Conservation (phyloP, 768 basidiomycete genomes). For the Tephrocybe sp. region DNA sequence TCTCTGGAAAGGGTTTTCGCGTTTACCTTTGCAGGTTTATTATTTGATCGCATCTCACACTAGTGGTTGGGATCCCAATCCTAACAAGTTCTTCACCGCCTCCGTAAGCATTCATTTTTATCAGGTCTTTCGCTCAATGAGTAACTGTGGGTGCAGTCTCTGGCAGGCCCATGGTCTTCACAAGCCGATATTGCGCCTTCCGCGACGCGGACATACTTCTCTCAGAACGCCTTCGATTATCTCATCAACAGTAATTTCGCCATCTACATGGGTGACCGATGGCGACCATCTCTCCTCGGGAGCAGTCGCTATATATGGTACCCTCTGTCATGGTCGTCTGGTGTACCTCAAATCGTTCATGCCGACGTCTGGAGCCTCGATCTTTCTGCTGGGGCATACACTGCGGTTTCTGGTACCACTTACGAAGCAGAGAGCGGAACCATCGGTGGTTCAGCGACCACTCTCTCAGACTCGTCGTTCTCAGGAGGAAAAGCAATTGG, state of each 20-base stretch:
- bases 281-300: conserved; percentile 52
- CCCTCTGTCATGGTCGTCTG: conserved; percentile 55
- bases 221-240: conserved; percentile 59
- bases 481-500: conserved; percentile 56
- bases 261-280: conserved; percentile 68
- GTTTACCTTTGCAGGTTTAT: conserved; percentile 38
- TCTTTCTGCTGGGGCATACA: conserved; percentile 48
- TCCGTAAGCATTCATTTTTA: conserved; percentile 32
- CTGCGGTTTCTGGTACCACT: conserved; percentile 46
- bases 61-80: conserved; percentile 58
- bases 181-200: conserved; percentile 56
- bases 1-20: neutral
- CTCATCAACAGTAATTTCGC: conserved; percentile 44
- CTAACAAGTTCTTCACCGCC: conserved; percentile 58
- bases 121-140: neutral
- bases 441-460: conserved; percentile 45
- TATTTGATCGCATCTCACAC: conserved; percentile 63
- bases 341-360: conserved; percentile 50
- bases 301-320: conserved; percentile 64
- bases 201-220: conserved; percentile 55
- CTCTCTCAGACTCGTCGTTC: conserved; percentile 43
- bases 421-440: conserved; percentile 59
- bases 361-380: conserved; percentile 61
- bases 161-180: conserved; percentile 55
- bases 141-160: conserved; percentile 32